Base-by-base conservation (phyloP, 169 alveolate genomes). In the Theileria orientalis region DNA sequence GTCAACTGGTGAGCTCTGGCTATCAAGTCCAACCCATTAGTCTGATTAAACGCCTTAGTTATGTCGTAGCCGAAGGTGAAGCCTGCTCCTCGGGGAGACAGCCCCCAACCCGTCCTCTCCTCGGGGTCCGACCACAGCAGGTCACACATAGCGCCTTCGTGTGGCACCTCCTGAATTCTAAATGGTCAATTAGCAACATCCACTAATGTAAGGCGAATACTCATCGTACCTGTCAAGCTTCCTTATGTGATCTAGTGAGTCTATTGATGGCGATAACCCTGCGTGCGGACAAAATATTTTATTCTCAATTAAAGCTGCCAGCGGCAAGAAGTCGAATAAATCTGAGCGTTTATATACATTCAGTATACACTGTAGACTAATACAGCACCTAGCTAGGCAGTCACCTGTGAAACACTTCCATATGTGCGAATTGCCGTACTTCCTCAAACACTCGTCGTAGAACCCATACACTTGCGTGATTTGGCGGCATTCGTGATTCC, bases 91-190 rank as follows among this genome's bases (percentile, higher is more conserved):
- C 99, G 87, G 9, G 99, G 99, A 51, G 96, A 87, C 33, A 93
- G 83, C 19, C 95, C 94, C 99, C 99, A 96, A 35, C 98, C 97
- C 42, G 70, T 69, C 16, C 74, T 66, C 21, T 82, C 91, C 40
- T 76, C 95, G 27, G 99, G 99, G 69, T 97, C 99, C 25, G 97
- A 91, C 99, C 99, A 98, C 77, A 98, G 76, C 68, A 98, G 91
- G 85, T 98, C 99, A 70, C 99, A 96, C 98, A 97, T 97, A 0
- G 99, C 96, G 3, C 99, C 99, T 67, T 96, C 99, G 83, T 95
- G 99, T 0, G 99, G 99, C 1, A 97, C 97, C 82, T 96, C 99
- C 30, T 78, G 86, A 21, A 78, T 47, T 21, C 86, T 78, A 46
- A 44, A 3, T 8, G 9, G 32, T n/a, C n/a, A 85, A 62, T 54